Conservation (phyloP, 177 flowering plant genomes). For the Vitis hybrid region DNA sequence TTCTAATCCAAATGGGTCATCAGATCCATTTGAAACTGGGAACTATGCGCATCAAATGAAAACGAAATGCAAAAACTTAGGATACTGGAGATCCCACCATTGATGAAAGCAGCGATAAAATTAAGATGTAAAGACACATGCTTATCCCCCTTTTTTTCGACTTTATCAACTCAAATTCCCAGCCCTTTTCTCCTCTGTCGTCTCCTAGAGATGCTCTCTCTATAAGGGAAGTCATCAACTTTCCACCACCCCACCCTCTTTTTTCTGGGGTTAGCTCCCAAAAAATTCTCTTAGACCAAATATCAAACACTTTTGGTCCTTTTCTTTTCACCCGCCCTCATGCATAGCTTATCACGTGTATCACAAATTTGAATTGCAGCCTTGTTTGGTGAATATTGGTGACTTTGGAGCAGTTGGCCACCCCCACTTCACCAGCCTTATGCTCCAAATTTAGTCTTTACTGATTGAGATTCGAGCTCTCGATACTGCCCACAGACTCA, state of each 20-base stretch:
- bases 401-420: not conserved
- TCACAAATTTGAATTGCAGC: not conserved
- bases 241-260: not conserved
- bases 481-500: not conserved
- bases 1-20: too few species aligned
- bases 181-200: slow-evolving; percentile 9
- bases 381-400: not conserved
- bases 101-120: not conserved
- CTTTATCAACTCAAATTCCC: slow-evolving; percentile 19
- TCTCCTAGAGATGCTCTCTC: slow-evolving; percentile 14
- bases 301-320: not conserved
- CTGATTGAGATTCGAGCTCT: slow-evolving; percentile 21
- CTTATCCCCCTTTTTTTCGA: not conserved
- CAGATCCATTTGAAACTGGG: not conserved
- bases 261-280: slow-evolving; percentile 17
- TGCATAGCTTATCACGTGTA: slow-evolving; percentile 16
- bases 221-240: not conserved
- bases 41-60: not conserved
- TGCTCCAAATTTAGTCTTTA: slow-evolving; percentile 8
- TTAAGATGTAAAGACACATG: slow-evolving; percentile 8
- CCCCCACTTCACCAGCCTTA: not conserved
- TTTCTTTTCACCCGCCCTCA: not conserved
- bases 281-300: slow-evolving; percentile 10
- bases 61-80: not conserved
- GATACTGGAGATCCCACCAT: slow-evolving; percentile 10